A percentile compares a stretch with the other conserved stretches of the same genome.
Conservation (phyloP, 805 yeast genomes). For the Wickerhamiella vanderwaltii region DNA sequence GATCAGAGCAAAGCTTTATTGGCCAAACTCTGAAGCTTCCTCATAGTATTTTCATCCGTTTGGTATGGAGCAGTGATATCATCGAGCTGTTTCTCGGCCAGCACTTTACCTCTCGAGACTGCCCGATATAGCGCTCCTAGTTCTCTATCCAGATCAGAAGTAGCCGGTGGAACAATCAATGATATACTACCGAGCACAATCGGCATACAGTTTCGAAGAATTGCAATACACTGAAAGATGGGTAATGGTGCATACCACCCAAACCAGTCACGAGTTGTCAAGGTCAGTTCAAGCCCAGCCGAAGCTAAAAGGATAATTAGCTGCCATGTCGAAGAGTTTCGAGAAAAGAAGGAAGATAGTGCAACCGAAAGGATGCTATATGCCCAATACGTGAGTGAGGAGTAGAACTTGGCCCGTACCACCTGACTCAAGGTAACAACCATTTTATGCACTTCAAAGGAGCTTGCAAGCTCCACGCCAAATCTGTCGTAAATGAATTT, state of each 20-base stretch:
- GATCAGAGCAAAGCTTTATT: background rate
- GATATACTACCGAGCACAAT: background rate
- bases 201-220: conserved; percentile 2
- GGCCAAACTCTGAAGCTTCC: background rate
- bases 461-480: conserved; percentile 47
- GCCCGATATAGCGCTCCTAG: background rate
- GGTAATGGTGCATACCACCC: conserved; percentile 7
- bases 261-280: conserved; percentile 4
- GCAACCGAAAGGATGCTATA: background rate
- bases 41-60: background rate
- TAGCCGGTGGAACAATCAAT: background rate
- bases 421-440: background rate
- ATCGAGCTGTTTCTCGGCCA: conserved; percentile 6
- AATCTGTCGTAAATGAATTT: conserved; percentile 73
- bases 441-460: background rate
- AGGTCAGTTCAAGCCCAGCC: background rate
- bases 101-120: background rate
- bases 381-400: background rate
- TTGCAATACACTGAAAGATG: conserved; percentile 2
- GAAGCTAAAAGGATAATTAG: background rate
- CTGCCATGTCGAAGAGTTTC: background rate
- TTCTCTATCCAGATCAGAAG: background rate
- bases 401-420: background rate
- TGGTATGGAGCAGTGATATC: background rate
- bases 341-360: background rate